phyloP scores from a whole-genome alignment of 2,329 filamentous ascomycete species.

The Colletotrichum liriopes region DNA sequence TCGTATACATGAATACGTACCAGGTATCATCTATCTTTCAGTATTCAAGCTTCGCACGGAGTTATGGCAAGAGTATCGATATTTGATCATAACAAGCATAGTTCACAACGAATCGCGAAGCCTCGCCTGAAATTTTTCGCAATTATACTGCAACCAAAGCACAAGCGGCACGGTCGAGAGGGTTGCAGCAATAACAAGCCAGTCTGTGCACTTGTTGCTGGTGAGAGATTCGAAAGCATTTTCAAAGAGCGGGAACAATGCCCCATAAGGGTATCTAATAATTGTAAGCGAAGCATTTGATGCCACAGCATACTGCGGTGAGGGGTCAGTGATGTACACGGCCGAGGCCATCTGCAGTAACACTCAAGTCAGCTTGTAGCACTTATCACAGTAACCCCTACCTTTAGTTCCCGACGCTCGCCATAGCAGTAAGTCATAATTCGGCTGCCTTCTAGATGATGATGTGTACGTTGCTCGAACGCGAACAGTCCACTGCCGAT shows the following conservation, averaged over 20 bases:
- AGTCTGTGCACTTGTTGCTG: constrained; percentile 33
- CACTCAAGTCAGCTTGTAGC: neutral
- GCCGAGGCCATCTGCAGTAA: constrained; percentile 28
- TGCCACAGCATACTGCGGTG: constrained; percentile 27
- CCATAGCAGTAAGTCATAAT: too few relatives aligned
- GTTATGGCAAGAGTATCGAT: neutral
- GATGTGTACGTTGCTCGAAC: too few relatives aligned
- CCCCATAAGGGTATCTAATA: constrained; percentile 29
- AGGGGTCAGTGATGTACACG: constrained; percentile 30
- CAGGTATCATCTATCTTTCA: neutral
- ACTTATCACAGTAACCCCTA: neutral
- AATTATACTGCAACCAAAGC: constrained; percentile 30
- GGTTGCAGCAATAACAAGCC: constrained; percentile 23
- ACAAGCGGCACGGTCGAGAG: constrained; percentile 8
- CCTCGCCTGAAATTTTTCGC: constrained; percentile 2
- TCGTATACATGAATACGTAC: neutral
- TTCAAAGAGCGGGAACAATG: constrained; percentile 22
- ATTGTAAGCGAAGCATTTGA: constrained; percentile 27
- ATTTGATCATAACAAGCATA: neutral
- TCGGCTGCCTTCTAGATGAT: too few relatives aligned
- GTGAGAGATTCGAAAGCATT: constrained; percentile 21
- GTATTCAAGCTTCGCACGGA: neutral
- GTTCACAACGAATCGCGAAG: constrained; percentile 13
- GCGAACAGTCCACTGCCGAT: constrained; percentile 24
- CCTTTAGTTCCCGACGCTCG: neutral